Conservation (phyloP, 2,329 filamentous ascomycete genomes). For the Ascocoryne sarcoides region DNA sequence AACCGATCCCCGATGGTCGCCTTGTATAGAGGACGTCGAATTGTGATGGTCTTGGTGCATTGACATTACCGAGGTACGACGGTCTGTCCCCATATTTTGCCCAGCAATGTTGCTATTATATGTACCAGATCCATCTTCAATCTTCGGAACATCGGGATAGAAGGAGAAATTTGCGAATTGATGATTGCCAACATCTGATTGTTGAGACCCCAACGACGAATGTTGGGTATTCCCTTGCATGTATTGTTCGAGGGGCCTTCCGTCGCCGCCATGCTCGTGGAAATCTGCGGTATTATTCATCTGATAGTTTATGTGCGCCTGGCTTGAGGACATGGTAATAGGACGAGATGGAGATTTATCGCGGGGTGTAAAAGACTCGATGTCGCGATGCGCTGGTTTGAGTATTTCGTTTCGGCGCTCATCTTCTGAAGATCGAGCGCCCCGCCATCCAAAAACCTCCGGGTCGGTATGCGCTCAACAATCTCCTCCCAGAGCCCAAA, state of each 20-base stretch:
- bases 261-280: slow-evolving; percentile 11
- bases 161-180: slow-evolving; percentile 48
- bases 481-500: too few species aligned
- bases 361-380: background rate
- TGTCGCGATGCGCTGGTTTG: background rate
- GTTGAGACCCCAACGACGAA: slow-evolving; percentile 18
- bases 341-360: background rate
- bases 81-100: slow-evolving; percentile 13
- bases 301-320: slow-evolving; percentile 11
- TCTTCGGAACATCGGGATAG: slow-evolving; percentile 34
- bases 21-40: slow-evolving; percentile 16
- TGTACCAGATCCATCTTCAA: slow-evolving; percentile 19
- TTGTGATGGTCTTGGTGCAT: slow-evolving; percentile 13
- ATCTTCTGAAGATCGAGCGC: background rate
- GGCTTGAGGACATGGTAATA: slow-evolving; percentile 17
- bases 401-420: background rate
- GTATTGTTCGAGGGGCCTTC: slow-evolving; percentile 23
- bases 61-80: slow-evolving; percentile 19
- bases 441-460: background rate
- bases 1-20: slow-evolving; percentile 18
- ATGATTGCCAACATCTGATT: slow-evolving; percentile 19
- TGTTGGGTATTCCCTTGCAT: slow-evolving; percentile 21
- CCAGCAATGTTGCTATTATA: slow-evolving; percentile 19
- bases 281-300: slow-evolving; percentile 14
- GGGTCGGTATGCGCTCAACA: too few species aligned